phyloP scores from a whole-genome alignment of 108 stramenopile species.

The Pinguiococcus pyrenoidosus region DNA sequence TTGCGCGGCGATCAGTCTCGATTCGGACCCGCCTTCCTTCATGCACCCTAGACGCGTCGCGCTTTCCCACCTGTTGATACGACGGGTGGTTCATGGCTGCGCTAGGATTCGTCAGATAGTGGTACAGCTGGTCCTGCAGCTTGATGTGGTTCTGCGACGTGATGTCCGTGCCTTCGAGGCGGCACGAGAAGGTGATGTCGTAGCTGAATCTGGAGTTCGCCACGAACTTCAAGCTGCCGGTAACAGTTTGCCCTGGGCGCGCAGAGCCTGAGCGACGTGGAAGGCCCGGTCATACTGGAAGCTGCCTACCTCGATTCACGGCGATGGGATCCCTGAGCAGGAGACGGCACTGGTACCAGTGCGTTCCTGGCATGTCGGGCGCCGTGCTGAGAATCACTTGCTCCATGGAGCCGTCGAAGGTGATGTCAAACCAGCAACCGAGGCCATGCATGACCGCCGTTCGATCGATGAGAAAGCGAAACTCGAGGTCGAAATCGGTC shows the following conservation, averaged over 20 bases:
- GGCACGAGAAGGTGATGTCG: conserved; percentile 15
- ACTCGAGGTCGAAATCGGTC: conserved; percentile 11
- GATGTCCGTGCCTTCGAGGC: conserved; percentile 35
- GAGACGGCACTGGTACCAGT: conserved; percentile 46
- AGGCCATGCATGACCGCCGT: conserved; percentile 47
- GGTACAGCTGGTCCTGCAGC: conserved; percentile 47
- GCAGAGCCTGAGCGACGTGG: not conserved
- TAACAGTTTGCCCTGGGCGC: conserved; percentile 22
- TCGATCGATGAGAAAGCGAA: conserved; percentile 16
- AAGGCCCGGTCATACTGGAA: too few relatives aligned
- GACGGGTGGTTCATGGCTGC: not conserved
- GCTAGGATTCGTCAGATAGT: conserved; percentile 25
- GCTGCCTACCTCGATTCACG: conserved; percentile 34
- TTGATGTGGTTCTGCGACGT: conserved; percentile 19
- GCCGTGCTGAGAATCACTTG: conserved; percentile 24
- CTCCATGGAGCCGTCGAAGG: conserved; percentile 32
- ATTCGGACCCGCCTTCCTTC: too few relatives aligned
- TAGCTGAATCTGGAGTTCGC: conserved; percentile 51
- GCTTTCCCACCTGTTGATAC: not conserved
- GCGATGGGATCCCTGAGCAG: conserved; percentile 40
- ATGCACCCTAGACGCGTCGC: too few relatives aligned
- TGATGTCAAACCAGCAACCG: conserved; percentile 48
- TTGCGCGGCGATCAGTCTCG: too few relatives aligned
- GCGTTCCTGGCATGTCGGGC: conserved; percentile 23
- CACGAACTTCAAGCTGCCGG: conserved; percentile 26